Evolutionary conservation across 2,329 filamentous ascomycete genomes (phyloP).

Genomic region (Exserohilum rostratum): DNA sequence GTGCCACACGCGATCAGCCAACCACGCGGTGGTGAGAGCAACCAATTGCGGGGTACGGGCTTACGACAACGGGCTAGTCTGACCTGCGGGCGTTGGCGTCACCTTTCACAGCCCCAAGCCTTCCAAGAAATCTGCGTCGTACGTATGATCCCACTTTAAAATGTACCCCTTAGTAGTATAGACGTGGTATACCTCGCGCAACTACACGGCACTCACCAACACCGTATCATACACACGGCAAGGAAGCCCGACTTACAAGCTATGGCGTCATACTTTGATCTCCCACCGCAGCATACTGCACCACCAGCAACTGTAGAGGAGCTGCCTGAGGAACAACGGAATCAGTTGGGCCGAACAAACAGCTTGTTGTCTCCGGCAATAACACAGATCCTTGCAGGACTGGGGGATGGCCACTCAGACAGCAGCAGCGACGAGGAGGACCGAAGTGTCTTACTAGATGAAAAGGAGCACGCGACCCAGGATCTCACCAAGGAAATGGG

Average conservation of each 20-base stretch:
- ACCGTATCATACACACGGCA: background rate
- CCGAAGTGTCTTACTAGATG: conserved; percentile 19
- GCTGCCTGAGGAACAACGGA: conserved; percentile 22
- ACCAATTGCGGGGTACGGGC: conserved; percentile 13
- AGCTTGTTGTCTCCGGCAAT: conserved; percentile 40
- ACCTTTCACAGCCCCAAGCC: conserved; percentile 6
- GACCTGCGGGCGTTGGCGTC: background rate
- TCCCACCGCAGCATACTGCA: conserved; percentile 26
- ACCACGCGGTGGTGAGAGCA: background rate
- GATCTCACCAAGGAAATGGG: conserved; percentile 14
- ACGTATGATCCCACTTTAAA: conserved; percentile 11
- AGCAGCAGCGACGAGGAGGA: conserved; percentile 33
- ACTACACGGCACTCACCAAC: background rate
- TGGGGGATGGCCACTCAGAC: conserved; percentile 34
- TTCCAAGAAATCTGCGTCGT: conserved; percentile 21
- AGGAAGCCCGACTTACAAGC: conserved; percentile 5
- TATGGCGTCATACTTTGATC: conserved; percentile 47
- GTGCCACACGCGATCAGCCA: conserved; percentile 7
- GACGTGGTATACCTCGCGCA: background rate
- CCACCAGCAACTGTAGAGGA: conserved; percentile 17
- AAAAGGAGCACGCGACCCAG: conserved; percentile 11
- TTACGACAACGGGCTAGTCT: conserved; percentile 9
- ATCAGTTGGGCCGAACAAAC: conserved; percentile 22
- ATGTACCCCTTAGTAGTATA: conserved; percentile 10
- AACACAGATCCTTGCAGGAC: conserved; percentile 36